Evolutionary conservation across 345 rosid species (phyloP).

Genomic region (Hibiscus tridactylites): DNA sequence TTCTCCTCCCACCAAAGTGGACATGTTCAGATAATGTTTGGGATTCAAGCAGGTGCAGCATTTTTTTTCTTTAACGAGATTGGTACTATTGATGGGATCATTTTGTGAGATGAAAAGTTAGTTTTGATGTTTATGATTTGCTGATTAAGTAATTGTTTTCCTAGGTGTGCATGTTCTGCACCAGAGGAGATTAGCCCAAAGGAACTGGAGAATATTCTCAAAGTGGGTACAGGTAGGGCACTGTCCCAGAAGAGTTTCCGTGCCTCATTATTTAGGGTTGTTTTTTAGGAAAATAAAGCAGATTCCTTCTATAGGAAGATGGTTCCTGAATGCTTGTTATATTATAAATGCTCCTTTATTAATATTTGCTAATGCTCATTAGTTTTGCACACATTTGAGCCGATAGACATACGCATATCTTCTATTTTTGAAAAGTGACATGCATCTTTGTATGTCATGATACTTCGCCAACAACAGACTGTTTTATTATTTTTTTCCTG

Average conservation of each 20-base stretch:
- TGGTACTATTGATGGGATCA: neutral
- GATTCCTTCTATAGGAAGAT: neutral
- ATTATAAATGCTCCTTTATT: neutral
- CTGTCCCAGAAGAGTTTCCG: neutral
- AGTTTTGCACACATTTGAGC: neutral
- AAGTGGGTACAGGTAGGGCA: constrained; percentile 49
- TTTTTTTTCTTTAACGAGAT: neutral
- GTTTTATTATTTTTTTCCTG: neutral
- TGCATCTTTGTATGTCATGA: neutral
- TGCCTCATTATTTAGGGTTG: neutral
- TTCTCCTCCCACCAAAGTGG: constrained; percentile 75
- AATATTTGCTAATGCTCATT: neutral
- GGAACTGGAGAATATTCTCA: constrained; percentile 53
- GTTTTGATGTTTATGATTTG: neutral
- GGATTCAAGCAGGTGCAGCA: constrained; percentile 55
- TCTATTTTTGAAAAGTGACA: neutral
- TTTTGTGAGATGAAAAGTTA: neutral
- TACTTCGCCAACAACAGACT: neutral
- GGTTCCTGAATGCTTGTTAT: neutral
- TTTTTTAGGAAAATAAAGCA: neutral
- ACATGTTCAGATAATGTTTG: constrained; percentile 63
- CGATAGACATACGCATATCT: neutral
- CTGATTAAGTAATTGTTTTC: constrained; percentile 14
- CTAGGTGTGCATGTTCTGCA: constrained; percentile 60
- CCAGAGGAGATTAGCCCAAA: constrained; percentile 53